Base-by-base conservation (phyloP, 176 grass and related monocot genomes). In the Leersia perrieri region DNA sequence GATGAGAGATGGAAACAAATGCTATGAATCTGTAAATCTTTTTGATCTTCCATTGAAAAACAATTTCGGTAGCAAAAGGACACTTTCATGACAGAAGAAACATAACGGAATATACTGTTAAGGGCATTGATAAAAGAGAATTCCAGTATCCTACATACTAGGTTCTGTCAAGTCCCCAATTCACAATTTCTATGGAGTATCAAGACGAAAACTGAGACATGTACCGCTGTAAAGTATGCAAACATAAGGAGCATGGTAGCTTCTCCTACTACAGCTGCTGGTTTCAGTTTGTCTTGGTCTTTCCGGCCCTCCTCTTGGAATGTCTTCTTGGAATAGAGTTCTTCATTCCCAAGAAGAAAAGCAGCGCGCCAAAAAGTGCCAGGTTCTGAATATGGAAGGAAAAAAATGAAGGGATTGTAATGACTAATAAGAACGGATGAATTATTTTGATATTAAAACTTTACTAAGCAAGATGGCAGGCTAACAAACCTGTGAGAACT, bases 291-390 rank as follows among this genome's bases (percentile, higher is more conserved):
- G 87, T 92, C 79, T 97, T 97, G 28, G 85, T 68, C 80, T 97
- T 97, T 44, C 51, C 10, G 36, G 61, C 41, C 80, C 91, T 97
- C 72, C 92, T 91, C 81, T 85, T 97, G 30, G 91, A 72, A 36
- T 86, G 81, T 39, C 92, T 82, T 70, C 67, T 92, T 61, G 89
- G 94, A 80, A 97, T 88, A 16, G 92, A 92, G 73, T 92, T 94
- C 87, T 97, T 92, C 92, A 97, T 94, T 16, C 94, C 94, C 16
- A 92, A 18, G 83, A 97, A 97, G 87, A 97, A 97, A 9, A 94
- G 87, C 32, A 97, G 78, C 3, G 94, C 89, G n/a, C 94, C 94
- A 2, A 97, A 72, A 12, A 92, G 83, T 0, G 94, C 94, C 85
- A 97, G 27, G 82, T 94, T 97, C 94, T 97, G 85, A 57, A 53